Percentiles rank a stretch among this genome's conserved stretches.
Conservation (phyloP, 2,329 filamentous ascomycete species). For the Cercospora sp. region DNA sequence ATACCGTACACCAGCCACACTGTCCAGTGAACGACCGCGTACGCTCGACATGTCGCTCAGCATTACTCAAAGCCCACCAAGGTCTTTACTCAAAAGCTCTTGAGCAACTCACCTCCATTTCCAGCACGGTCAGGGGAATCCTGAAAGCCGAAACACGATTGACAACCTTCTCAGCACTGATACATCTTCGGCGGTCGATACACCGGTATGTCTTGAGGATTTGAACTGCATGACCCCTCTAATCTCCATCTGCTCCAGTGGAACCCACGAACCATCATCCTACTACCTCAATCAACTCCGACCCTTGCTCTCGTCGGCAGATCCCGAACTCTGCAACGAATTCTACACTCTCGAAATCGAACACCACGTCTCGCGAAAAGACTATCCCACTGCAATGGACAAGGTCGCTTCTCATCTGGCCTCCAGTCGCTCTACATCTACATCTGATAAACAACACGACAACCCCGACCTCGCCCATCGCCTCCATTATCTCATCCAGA, state of each 20-base stretch:
- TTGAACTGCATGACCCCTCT: not conserved
- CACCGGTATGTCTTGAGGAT: slow-evolving; percentile 45
- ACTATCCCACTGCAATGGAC: slow-evolving; percentile 50
- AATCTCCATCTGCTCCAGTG: slow-evolving; percentile 40
- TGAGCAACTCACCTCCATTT: slow-evolving; percentile 59
- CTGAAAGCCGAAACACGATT: slow-evolving; percentile 77
- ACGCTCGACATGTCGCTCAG: slow-evolving; percentile 69
- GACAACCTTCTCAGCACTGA: slow-evolving; percentile 64
- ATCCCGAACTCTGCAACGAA: slow-evolving; percentile 61
- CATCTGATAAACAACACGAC: not conserved
- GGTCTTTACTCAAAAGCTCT: slow-evolving; percentile 73
- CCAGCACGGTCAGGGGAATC: slow-evolving; percentile 64
- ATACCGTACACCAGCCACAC: slow-evolving; percentile 67
- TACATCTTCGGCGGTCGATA: slow-evolving; percentile 65
- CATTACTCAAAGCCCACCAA: slow-evolving; percentile 63
- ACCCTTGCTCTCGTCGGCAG: slow-evolving; percentile 43
- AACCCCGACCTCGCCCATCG: slow-evolving; percentile 62
- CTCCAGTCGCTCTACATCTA: not conserved
- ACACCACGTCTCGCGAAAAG: slow-evolving; percentile 52
- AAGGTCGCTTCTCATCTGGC: slow-evolving; percentile 54
- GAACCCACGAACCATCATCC: slow-evolving; percentile 58
- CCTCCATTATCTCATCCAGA: slow-evolving; percentile 69
- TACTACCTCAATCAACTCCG: slow-evolving; percentile 60
- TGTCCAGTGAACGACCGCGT: slow-evolving; percentile 75
- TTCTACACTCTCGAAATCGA: slow-evolving; percentile 62